These are phyloP conservation scores for Zhuliangozyma blackwelliae DNA, from an alignment of 1,139 yeast species.

Conservation along the genomic window DNA sequence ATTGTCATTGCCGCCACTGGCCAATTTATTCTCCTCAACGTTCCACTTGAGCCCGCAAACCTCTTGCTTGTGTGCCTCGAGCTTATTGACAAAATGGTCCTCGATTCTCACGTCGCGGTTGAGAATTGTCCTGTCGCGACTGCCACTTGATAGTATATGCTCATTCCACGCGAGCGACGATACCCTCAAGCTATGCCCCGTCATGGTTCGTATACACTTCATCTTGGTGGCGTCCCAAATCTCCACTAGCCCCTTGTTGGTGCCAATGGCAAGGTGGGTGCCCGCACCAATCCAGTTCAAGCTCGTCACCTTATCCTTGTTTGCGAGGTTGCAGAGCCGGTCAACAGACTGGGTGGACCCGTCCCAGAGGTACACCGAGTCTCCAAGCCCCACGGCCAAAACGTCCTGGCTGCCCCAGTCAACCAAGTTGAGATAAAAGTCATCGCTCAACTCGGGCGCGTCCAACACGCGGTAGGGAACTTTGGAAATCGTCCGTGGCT, in stretches of 20 bases:
- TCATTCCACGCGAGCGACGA: conserved; percentile 93
- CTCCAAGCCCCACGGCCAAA: conserved; percentile 86
- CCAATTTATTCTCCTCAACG: conserved; percentile 77
- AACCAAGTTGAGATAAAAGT: conserved; percentile 83
- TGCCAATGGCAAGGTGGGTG: conserved; percentile 90
- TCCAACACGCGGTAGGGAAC: conserved; percentile 92
- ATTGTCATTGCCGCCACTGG: conserved; percentile 94
- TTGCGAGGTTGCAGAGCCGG: conserved; percentile 67
- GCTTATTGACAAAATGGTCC: conserved; percentile 69
- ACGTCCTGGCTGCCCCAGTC: conserved; percentile 95
- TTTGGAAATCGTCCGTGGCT: conserved; percentile 70
- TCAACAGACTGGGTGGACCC: conserved; percentile 83
- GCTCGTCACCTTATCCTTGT: conserved; percentile 70
- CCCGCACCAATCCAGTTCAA: conserved; percentile 94
- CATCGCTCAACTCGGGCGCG: conserved; percentile 95
- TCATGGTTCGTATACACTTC: conserved; percentile 83
- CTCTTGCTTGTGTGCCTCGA: conserved; percentile 83
- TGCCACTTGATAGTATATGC: conserved; percentile 82
- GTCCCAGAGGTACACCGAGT: conserved; percentile 87
- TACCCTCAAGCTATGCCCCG: conserved; percentile 84
- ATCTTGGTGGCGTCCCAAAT: conserved; percentile 92
- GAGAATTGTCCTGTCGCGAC: conserved; percentile 76
- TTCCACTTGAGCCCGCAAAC: conserved; percentile 97
- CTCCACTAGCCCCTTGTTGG: conserved; percentile 80
- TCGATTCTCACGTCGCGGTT: conserved; percentile 91